Conservation (phyloP, 306 rosid genomes). For the Carpinus viminea region DNA sequence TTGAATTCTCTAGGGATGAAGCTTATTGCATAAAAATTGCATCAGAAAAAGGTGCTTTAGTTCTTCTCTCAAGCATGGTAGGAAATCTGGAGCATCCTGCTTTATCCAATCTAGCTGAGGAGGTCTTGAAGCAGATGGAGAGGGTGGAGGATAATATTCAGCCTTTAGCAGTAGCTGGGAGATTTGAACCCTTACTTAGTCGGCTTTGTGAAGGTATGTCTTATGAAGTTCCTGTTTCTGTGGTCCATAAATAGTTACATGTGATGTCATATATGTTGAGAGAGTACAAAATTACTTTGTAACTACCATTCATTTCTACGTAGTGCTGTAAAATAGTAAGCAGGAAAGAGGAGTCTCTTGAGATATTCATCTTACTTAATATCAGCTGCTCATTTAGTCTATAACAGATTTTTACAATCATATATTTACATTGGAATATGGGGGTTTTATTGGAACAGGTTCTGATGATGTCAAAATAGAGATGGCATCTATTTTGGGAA, state of each 20-base stretch:
- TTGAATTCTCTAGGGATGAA: conserved; percentile 52
- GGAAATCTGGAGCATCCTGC: conserved; percentile 46
- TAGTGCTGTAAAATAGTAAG: background rate
- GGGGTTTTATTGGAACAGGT: conserved; percentile 44
- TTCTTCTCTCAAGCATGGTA: conserved; percentile 59
- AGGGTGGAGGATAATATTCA: conserved; percentile 50
- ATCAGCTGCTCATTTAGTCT: conserved; percentile 3
- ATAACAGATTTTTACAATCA: conserved; percentile 1
- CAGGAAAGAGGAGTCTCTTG: conserved; percentile 3
- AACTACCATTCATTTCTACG: background rate
- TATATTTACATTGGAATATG: conserved; percentile 19
- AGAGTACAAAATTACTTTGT: background rate
- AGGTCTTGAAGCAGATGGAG: conserved; percentile 52
- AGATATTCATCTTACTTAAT: background rate
- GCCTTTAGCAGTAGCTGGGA: conserved; percentile 54
- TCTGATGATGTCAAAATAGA: conserved; percentile 51
- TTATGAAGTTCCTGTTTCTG: conserved; percentile 10
- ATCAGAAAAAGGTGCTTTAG: conserved; percentile 61
- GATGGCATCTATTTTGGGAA: conserved; percentile 61
- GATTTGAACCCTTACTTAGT: conserved; percentile 56
- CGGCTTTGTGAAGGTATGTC: conserved; percentile 43
- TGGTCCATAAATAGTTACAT: background rate
- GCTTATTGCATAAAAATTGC: conserved; percentile 57
- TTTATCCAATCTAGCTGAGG: conserved; percentile 54
- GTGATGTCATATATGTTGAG: conserved; percentile 3